phyloP scores from a whole-genome alignment of 1,139 yeast genomes.

The Debaryomycetaceae sp. region DNA sequence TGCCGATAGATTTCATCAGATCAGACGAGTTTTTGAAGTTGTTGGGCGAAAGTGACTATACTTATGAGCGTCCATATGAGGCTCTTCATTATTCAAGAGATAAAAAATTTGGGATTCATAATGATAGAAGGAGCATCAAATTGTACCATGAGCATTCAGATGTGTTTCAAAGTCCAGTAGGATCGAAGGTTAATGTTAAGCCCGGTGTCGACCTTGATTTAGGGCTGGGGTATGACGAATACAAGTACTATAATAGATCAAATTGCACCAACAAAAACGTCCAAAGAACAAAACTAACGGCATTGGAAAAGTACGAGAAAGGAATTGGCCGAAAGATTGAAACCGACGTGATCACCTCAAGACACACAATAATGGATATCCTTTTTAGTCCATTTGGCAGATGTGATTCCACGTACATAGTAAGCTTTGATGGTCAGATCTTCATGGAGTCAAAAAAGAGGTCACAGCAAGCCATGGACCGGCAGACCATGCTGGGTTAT shows the following conservation, averaged over 20 bases:
- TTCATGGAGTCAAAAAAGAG: constrained; percentile 5
- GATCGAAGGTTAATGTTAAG: neutral
- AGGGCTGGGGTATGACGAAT: constrained; percentile 4
- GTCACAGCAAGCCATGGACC: constrained; percentile 1
- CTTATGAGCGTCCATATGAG: constrained; percentile 6
- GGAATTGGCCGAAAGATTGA: constrained; percentile 2
- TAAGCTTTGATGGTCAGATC: constrained; percentile 7
- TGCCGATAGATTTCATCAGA: constrained; percentile 5
- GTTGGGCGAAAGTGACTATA: constrained; percentile 1
- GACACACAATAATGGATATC: constrained; percentile 7
- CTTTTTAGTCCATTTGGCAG: constrained; percentile 2
- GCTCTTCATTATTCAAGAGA: constrained; percentile 7
- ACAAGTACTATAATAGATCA: constrained; percentile 2
- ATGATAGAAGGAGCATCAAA: constrained; percentile 4
- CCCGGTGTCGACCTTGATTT: constrained; percentile 5
- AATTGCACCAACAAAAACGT: constrained; percentile 4
- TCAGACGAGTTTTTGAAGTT: constrained; percentile 4
- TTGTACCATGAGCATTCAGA: constrained; percentile 2
- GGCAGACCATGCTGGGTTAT: constrained; percentile 7
- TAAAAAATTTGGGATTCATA: constrained; percentile 3
- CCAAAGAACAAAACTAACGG: constrained; percentile 7
- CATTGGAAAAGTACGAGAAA: constrained; percentile 5
- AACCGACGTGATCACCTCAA: constrained; percentile 5
- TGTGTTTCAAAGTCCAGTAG: constrained; percentile 1
- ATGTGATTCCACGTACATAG: constrained; percentile 2